phyloP scores from a whole-genome alignment of 768 basidiomycete species.

The Mycena galopus region DNA sequence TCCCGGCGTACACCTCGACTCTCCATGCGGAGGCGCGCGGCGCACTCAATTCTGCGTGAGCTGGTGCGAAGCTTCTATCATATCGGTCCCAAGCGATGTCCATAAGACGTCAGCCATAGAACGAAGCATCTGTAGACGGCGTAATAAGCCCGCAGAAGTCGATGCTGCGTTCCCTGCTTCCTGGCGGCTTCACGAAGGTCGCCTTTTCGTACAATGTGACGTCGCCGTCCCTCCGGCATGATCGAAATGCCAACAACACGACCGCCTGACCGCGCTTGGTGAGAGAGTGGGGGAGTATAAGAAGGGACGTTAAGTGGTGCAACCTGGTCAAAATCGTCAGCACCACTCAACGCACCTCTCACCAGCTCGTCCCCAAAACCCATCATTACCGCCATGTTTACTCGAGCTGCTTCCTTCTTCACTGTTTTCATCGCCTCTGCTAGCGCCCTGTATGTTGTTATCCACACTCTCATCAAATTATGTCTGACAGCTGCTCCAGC shows the following conservation, averaged over 20 bases:
- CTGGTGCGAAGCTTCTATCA: too few relatives aligned
- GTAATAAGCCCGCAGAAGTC: conserved; percentile 3
- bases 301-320: too few relatives aligned
- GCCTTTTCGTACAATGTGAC: conserved; percentile 3
- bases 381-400: conserved; percentile 14
- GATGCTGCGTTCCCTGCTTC: conserved; percentile 6
- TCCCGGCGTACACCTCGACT: too few relatives aligned
- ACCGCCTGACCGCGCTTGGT: conserved; percentile 14
- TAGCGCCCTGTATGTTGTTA: conserved; percentile 21
- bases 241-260: conserved; percentile 7
- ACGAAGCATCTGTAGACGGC: too few relatives aligned
- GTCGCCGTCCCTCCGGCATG: conserved; percentile 3
- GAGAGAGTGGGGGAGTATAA: conserved; percentile 6
- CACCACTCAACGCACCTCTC: conserved; percentile 5
- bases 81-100: too few relatives aligned
- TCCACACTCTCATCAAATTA: conserved; percentile 9
- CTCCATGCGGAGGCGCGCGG: too few relatives aligned
- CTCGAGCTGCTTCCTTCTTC: conserved; percentile 15
- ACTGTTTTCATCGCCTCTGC: conserved; percentile 18
- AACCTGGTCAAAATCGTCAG: too few relatives aligned
- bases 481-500: conserved; percentile 8
- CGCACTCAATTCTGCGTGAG: too few relatives aligned
- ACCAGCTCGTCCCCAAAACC: conserved; percentile 1
- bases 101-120: too few relatives aligned
- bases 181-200: conserved; percentile 8